Conservation (phyloP, 768 basidiomycete genomes). For the Tricholoma terreum region DNA sequence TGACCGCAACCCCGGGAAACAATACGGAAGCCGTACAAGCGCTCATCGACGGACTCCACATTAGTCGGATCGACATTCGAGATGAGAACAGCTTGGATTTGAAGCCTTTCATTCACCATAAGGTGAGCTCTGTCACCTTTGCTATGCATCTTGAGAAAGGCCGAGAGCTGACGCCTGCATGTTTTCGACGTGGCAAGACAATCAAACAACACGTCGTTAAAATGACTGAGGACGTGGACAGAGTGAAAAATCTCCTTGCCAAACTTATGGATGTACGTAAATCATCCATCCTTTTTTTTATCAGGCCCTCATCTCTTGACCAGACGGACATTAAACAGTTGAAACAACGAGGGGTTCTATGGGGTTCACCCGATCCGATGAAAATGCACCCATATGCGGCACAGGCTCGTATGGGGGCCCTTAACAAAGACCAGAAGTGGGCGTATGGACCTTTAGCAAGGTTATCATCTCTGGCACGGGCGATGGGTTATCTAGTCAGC, state of each 20-base stretch:
- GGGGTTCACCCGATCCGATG: conserved; percentile 46
- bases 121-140: conserved; percentile 43
- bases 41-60: conserved; percentile 91
- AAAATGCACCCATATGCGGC: conserved; percentile 65
- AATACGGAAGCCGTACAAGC: conserved; percentile 84
- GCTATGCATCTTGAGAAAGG: background rate
- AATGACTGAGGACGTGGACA: conserved; percentile 65
- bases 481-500: conserved; percentile 85
- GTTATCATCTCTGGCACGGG: conserved; percentile 63
- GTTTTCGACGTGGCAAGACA: conserved; percentile 40
- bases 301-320: conserved; percentile 1
- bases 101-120: conserved; percentile 80
- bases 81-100: conserved; percentile 90
- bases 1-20: conserved; percentile 93
- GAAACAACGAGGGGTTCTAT: conserved; percentile 41
- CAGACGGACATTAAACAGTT: conserved; percentile 35
- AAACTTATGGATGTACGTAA: conserved; percentile 69
- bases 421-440: conserved; percentile 43
- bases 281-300: background rate
- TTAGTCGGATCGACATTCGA: conserved; percentile 92
- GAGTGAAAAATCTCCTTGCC: conserved; percentile 64
- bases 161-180: background rate
- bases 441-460: conserved; percentile 49
- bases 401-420: conserved; percentile 38
- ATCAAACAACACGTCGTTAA: conserved; percentile 75